Evolutionary conservation across 2,329 filamentous ascomycete species (phyloP).

Genomic region (Talaromyces sp.): DNA sequence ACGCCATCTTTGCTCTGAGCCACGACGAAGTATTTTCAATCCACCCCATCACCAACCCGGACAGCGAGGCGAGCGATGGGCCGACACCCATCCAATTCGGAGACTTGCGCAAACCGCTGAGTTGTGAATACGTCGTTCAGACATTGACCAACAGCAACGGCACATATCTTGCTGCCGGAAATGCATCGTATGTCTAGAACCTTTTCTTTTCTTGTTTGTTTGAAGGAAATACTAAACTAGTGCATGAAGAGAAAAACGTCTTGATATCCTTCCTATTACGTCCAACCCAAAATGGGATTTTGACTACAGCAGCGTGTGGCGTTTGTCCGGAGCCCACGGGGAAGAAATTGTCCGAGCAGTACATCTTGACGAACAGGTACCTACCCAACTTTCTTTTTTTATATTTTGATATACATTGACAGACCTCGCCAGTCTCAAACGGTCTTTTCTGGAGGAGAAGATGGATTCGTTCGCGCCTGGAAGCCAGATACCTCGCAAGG

Average conservation of each 20-base stretch:
- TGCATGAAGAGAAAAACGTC: slow-evolving; percentile 28
- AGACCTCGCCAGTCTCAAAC: slow-evolving; percentile 24
- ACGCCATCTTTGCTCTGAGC: slow-evolving; percentile 53
- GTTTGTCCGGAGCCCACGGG: slow-evolving; percentile 42
- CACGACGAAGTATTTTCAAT: slow-evolving; percentile 59
- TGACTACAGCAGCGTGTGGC: slow-evolving; percentile 35
- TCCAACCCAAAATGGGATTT: slow-evolving; percentile 33
- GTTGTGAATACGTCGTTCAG: slow-evolving; percentile 57
- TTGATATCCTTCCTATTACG: slow-evolving; percentile 39
- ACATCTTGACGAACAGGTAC: slow-evolving; percentile 40
- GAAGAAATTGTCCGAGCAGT: slow-evolving; percentile 44
- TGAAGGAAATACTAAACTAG: background rate
- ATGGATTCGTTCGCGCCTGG: slow-evolving; percentile 38
- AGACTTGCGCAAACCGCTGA: slow-evolving; percentile 50
- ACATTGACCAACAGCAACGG: slow-evolving; percentile 41
- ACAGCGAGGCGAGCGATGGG: slow-evolving; percentile 38
- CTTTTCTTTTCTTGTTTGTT: background rate
- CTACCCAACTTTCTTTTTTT: background rate
- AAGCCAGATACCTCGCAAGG: slow-evolving; percentile 19
- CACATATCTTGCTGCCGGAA: slow-evolving; percentile 43
- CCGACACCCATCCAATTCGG: slow-evolving; percentile 48
- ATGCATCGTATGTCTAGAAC: slow-evolving; percentile 39
- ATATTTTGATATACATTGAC: background rate
- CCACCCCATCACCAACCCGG: slow-evolving; percentile 48
- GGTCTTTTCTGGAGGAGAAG: slow-evolving; percentile 42